These are phyloP conservation scores for Magnolia changhungtana DNA, from an alignment of 164 flowering plant species.

Conservation along the genomic window DNA sequence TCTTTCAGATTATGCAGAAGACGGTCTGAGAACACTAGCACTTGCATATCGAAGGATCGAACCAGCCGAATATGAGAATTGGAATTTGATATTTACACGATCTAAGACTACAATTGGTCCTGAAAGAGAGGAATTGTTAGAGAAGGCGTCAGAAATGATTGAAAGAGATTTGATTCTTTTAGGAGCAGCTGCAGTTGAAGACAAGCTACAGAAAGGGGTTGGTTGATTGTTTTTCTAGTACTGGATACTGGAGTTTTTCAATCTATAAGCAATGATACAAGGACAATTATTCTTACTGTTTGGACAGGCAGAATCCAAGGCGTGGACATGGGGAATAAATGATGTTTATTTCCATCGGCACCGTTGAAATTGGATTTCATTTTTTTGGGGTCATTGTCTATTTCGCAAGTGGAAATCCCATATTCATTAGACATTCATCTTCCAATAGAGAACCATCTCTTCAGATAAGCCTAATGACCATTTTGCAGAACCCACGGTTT, in stretches of 20 bases:
- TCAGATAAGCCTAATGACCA: not conserved
- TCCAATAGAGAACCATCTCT: not conserved
- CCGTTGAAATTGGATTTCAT: too few relatives aligned
- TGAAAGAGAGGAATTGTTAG: slow-evolving; percentile 51
- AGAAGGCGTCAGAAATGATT: slow-evolving; percentile 48
- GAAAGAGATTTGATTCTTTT: slow-evolving; percentile 53
- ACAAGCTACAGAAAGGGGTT: slow-evolving; percentile 66
- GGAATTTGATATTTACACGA: slow-evolving; percentile 37
- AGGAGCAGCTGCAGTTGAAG: slow-evolving; percentile 64
- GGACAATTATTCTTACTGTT: too few relatives aligned
- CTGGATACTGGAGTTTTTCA: not conserved
- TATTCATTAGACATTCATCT: not conserved
- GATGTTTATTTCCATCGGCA: too few relatives aligned
- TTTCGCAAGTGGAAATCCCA: not conserved
- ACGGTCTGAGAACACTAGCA: slow-evolving; percentile 54
- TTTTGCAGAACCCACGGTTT: not conserved
- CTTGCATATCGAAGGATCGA: slow-evolving; percentile 45
- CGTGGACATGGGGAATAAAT: too few relatives aligned
- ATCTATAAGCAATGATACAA: not conserved
- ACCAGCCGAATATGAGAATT: slow-evolving; percentile 31
- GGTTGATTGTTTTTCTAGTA: slow-evolving; percentile 5
- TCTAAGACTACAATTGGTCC: slow-evolving; percentile 50
- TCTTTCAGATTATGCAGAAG: slow-evolving; percentile 50
- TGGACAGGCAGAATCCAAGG: too few relatives aligned
- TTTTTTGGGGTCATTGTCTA: not conserved